These are phyloP conservation scores for Caryopteris hybrid DNA, from an alignment of 305 asterid genomes.

Conservation along the genomic window DNA sequence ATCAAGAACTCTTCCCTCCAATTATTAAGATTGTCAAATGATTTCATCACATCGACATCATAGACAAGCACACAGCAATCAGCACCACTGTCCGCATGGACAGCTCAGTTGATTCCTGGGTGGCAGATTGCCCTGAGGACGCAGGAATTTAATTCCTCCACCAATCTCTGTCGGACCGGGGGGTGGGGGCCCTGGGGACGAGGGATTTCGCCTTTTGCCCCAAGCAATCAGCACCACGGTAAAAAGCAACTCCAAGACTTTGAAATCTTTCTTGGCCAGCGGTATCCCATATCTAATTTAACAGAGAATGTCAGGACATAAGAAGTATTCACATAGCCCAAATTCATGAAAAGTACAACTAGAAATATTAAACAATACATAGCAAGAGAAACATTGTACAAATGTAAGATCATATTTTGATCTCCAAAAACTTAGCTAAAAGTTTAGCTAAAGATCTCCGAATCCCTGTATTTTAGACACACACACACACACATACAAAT, in stretches of 20 bases:
- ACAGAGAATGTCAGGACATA: slow-evolving; percentile 22
- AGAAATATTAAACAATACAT: not conserved
- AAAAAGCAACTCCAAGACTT: slow-evolving; percentile 96
- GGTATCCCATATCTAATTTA: slow-evolving; percentile 84
- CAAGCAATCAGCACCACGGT: slow-evolving; percentile 99
- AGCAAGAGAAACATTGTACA: not conserved
- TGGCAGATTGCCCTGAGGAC: too few relatives aligned
- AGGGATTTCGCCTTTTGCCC: too few relatives aligned
- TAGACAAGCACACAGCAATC: slow-evolving; percentile 95
- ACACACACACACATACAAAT: too few relatives aligned
- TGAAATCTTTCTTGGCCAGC: slow-evolving; percentile 98
- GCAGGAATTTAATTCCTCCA: too few relatives aligned
- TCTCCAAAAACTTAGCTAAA: not conserved
- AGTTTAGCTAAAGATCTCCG: too few relatives aligned
- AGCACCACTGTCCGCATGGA: too few relatives aligned
- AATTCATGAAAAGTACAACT: not conserved
- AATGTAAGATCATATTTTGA: not conserved
- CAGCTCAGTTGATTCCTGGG: too few relatives aligned
- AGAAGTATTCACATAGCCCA: not conserved
- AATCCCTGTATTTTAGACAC: too few relatives aligned
- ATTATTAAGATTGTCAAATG: slow-evolving; percentile 83
- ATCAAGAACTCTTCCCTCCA: slow-evolving; percentile 97
- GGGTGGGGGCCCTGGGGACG: too few relatives aligned
- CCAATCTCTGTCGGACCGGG: too few relatives aligned
- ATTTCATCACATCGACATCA: slow-evolving; percentile 88